Evolutionary conservation across 1,284 basidiomycete species (phyloP).

Genomic region (Dichomitus squalens): DNA sequence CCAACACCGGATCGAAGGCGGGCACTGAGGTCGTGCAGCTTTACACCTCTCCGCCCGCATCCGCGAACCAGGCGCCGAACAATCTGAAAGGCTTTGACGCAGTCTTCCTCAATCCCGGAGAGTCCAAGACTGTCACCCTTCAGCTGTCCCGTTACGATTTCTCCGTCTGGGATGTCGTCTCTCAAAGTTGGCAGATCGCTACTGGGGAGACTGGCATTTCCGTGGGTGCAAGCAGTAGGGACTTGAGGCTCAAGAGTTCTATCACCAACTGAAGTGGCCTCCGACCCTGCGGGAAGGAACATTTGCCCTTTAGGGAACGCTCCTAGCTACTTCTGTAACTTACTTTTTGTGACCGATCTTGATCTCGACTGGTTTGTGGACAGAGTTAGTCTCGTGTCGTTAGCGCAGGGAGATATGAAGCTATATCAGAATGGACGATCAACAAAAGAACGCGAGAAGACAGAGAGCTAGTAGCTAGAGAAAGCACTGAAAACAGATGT

Average conservation of each 20-base stretch:
- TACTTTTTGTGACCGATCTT: too few relatives aligned
- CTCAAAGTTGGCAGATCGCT: conserved; percentile 32
- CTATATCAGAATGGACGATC: too few relatives aligned
- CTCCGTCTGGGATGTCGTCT: conserved; percentile 32
- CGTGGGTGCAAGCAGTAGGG: conserved; percentile 34
- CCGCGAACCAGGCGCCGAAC: conserved; percentile 60
- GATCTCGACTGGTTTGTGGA: too few relatives aligned
- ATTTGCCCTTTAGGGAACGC: too few relatives aligned
- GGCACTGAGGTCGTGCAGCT: conserved; percentile 58
- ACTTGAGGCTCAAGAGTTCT: conserved; percentile 30
- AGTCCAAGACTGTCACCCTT: conserved; percentile 50
- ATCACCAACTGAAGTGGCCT: conserved; percentile 34
- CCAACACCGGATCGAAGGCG: conserved; percentile 37
- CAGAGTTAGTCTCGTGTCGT: too few relatives aligned
- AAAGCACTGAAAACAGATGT: conserved; percentile 16
- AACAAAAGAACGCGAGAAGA: too few relatives aligned
- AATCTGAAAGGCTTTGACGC: conserved; percentile 70
- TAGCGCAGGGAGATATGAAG: too few relatives aligned
- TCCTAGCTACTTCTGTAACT: too few relatives aligned
- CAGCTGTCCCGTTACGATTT: conserved; percentile 67
- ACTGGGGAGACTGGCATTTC: conserved; percentile 29
- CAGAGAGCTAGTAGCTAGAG: neutral
- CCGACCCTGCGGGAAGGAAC: too few relatives aligned
- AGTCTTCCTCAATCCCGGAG: conserved; percentile 49
- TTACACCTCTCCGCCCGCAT: conserved; percentile 61